phyloP scores from a whole-genome alignment of 805 yeast genomes.

The Nakazawaea sp. region DNA sequence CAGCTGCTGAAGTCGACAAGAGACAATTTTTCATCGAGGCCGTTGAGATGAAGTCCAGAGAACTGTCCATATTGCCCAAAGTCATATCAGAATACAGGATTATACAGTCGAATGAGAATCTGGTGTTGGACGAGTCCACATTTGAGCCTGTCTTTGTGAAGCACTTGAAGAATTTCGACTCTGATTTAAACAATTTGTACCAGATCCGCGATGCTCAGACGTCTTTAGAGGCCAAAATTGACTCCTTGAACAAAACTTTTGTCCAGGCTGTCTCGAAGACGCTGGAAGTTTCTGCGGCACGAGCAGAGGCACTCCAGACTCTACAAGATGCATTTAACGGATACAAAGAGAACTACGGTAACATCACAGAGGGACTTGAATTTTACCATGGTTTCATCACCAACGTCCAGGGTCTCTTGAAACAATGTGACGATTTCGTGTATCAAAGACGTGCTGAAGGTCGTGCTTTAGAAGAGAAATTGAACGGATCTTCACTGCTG shows the following conservation, averaged over 20 bases:
- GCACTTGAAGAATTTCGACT: constrained; percentile 39
- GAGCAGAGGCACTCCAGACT: constrained; percentile 44
- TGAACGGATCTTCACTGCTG: constrained; percentile 7
- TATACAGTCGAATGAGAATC: constrained; percentile 14
- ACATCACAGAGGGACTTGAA: constrained; percentile 59
- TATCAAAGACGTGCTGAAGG: constrained; percentile 45
- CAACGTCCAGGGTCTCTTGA: constrained; percentile 36
- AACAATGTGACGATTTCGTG: constrained; percentile 47
- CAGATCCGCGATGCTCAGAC: constrained; percentile 30
- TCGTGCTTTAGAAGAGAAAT: constrained; percentile 34
- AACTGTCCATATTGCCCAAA: constrained; percentile 44
- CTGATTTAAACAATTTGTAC: constrained; percentile 42
- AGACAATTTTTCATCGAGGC: constrained; percentile 33
- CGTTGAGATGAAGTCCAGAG: constrained; percentile 36
- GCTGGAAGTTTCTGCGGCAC: constrained; percentile 12
- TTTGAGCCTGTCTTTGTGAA: constrained; percentile 31
- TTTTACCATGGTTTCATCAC: constrained; percentile 61
- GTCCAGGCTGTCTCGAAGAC: neutral
- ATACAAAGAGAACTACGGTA: constrained; percentile 48
- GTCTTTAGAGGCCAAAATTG: constrained; percentile 31
- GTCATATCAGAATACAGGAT: constrained; percentile 41
- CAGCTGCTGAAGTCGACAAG: constrained; percentile 24
- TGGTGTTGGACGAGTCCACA: constrained; percentile 20
- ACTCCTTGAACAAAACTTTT: constrained; percentile 24
- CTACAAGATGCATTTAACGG: constrained; percentile 44